Evolutionary conservation across 768 basidiomycete species (phyloP), one percentile per base, ranked within the genome.

Genomic region (Lyophyllum atratum): DNA sequence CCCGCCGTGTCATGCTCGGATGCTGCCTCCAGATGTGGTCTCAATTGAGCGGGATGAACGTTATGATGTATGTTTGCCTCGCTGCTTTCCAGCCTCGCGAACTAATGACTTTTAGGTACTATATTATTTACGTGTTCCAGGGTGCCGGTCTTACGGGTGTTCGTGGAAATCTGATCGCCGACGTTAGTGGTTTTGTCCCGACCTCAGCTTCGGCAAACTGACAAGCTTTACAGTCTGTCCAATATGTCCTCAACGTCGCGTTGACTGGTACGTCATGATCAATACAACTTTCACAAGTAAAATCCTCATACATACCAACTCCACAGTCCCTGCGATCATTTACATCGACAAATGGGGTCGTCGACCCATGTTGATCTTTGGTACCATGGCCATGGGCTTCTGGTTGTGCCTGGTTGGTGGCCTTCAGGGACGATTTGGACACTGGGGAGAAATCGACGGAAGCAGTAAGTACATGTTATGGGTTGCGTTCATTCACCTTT

Each of bases 261-360:
- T 56, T 76, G 37, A 86, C 74, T 19, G 64, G 72, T 72, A 57
- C 11, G 66, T 47, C 29, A n/a, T 77, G 74, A 9, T 73, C 80
- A 6, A 76, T 79, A 68, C 80, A n/a, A n/a, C 76, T 52, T 74
- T 77, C 10, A 43, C 70, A 77, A 54, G 76, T 78, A 43, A 73
- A 17, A 21, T 19, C 21, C 52, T 29, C 11, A 10, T 80, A 37
- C 66, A 44, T 8, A 21, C 19, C 65, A 74, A 61, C 76, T 76
- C n/a, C 31, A 2, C 11, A 64, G 73, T 81, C 26, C 80, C 80
- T 24, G 80, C 80, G 7, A 81, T 81, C 60, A 72, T 80, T 64
- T 90, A 84, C 73, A 89, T 90, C 64, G 90, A 92, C 69, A 79
- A 76, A 70, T 90, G 88, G 87, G 90, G 90, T 56, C 87, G 90